Conservation (phyloP, 2,329 filamentous ascomycete genomes). For the Daldinia sp. region DNA sequence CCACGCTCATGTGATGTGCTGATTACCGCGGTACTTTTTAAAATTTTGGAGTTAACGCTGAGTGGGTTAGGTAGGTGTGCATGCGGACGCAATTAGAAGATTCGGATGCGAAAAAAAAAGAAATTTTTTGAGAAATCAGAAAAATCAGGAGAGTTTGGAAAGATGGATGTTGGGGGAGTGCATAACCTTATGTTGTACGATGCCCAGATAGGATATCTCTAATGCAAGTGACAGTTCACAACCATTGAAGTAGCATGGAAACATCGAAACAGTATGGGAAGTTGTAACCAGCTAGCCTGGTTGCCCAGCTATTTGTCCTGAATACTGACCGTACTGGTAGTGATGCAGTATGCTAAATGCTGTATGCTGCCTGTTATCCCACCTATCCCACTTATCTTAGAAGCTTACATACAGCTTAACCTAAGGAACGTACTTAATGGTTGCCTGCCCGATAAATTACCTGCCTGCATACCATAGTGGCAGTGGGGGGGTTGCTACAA, state of each 20-base stretch:
- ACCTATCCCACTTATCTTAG: too few relatives aligned
- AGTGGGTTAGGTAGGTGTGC: conserved; percentile 19
- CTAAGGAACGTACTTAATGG: too few relatives aligned
- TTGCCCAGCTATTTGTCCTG: too few relatives aligned
- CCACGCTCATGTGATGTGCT: not conserved
- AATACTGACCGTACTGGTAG: too few relatives aligned
- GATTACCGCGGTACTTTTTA: conserved; percentile 1
- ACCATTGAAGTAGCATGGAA: not conserved
- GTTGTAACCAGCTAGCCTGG: not conserved
- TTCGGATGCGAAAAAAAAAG: conserved; percentile 12
- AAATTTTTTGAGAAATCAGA: not conserved
- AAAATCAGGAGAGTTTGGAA: not conserved
- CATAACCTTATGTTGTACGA: conserved; percentile 8
- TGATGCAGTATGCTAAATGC: too few relatives aligned
- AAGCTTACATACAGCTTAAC: too few relatives aligned
- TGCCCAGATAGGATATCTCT: conserved; percentile 1
- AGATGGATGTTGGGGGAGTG: conserved; percentile 13
- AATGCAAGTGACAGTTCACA: conserved; percentile 27
- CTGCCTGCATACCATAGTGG: too few relatives aligned
- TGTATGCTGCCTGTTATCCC: too few relatives aligned
- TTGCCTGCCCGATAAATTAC: too few relatives aligned
- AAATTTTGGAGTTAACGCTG: conserved; percentile 1
- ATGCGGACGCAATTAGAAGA: conserved; percentile 14
- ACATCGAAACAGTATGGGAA: not conserved
- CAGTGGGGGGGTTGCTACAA: too few relatives aligned